Base-by-base conservation (phyloP, 2,329 filamentous ascomycete species). In the Nectriaceae sp. region DNA sequence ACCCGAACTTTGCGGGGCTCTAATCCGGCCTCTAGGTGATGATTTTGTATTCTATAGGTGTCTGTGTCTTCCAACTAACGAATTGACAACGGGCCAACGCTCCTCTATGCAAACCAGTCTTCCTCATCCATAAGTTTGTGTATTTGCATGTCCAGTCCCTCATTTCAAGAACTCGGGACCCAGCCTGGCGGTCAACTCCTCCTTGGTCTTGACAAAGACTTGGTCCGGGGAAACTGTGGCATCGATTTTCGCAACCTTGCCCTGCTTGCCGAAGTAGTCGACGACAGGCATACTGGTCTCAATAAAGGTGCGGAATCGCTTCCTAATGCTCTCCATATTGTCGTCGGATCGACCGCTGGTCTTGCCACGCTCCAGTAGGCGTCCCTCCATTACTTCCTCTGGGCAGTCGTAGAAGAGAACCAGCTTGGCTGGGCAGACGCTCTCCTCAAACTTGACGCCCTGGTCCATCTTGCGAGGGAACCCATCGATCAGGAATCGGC, bases 231-330 rank as follows among this genome's bases (percentile, higher is more conserved):
- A 63, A 37, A 82, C 79, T 21, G 84, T 87, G 22, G 92, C 90
- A 61, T 86, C 78, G 38, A 97, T 80, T 74, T 85, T 89, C 68
- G 96, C 82, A 15, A 97, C 90, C 66, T 86, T 85, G 61, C 82
- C 84, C 72, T 92, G 77, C 62, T 78, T 77, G 65, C 87, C 85
- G 69, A 88, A 97, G 68, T 90, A 83, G 60, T 96, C 81, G 46
- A 99, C 90, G 40, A 97, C 94, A 21, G 94, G 94, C 93, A 97
- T 97, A 74, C 90, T 96, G 2, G 91, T 96, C 73, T 97, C 91
- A 62, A 95, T 77, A 67, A 97, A 99, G 4, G 88, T 92, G 66
- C 84, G 85, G 80, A 99, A 99, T 48, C 94, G 83, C 85, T 99
- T 99, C 76, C 89, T 87, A 70, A 97, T 99, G 65, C 86, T 91